Evolutionary conservation across 148 eudicot genomes (phyloP), one percentile per base, ranked within the genome.

Genomic region (Arctostaphylos glauca): DNA sequence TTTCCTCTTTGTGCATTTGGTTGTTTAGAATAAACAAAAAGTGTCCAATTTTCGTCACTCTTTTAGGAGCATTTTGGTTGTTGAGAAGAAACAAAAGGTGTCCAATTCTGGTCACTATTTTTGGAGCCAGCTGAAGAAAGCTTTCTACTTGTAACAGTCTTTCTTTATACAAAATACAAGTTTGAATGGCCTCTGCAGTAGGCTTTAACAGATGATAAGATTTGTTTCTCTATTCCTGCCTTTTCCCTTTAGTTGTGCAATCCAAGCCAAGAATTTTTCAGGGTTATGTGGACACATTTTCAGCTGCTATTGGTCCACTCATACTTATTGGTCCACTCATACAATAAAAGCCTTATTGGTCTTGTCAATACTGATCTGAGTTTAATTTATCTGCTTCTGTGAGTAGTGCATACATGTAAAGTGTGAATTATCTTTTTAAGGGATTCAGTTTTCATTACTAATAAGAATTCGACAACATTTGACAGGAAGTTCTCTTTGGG

Each of bases 401-500:
- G 59, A 31, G 46, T 70, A 70, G 74, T 19, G 73, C 47, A 14
- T 41, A 70, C 48, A 53, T 4, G 13, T 15, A 44, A 21, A 16
- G 54, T 47, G 59, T 12, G 41, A 56, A 43, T 78, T 78, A 53
- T 43, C 15, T 44, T 78, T 54, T 55, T 43, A 41, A 15, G 23
- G 49, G 70, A 38, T 25, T 47, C 38, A 14, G n/a, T 44, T 81
- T 75, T 41, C 41, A 67, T 48, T 21, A 21, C 12, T 55, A 78
- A 66, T 77, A 4, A 7, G 53, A 44, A 80, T 55, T 55, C 38
- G 50, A 77, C 50, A 16, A 62, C 80, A 31, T 68, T 84, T 87
- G 48, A 81, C 94, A 94, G 99, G 93, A 82, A 96, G 99, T 84
- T 96, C 99, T 81, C 95, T 96, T 41, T 96, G 98, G 99, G 99